Evolutionary conservation across 116 monocot genomes (phyloP), one percentile per base, ranked within the genome.

Genomic region (Papilionanthe hybrid): DNA sequence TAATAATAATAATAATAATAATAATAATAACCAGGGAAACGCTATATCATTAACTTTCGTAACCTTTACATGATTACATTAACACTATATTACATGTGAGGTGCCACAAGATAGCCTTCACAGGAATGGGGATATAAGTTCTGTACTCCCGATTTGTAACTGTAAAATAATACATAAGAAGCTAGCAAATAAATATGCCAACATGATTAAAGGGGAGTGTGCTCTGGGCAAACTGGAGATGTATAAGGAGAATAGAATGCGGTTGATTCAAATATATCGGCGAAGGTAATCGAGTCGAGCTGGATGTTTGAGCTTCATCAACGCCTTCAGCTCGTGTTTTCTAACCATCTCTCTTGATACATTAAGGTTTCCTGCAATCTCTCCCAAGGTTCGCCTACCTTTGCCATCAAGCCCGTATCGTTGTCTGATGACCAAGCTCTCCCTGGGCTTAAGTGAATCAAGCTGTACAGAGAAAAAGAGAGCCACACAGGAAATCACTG

Each of bases 271-370:
- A 30, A 95, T 78, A 72, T 92, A 87, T 79, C 88, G 85, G 30
- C 93, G 90, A 53, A 96, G 88, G 75, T 96, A 96, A 76, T 96
- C 96, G 19, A 92, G 89, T 22, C 96, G 87, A 63, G 91, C 78
- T 6, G 96, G 96, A 82, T 96, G 92, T 75, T 92, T 96, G 82
- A 96, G 96, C 89, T 96, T 96, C 92, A 96, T 90, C 45, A 96
- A 74, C n/a, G 94, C 96, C 80, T 96, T 96, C n/a, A 92, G 75
- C 74, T 96, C 96, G 53, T 96, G 89, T 81, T 96, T 93, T 20
- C 94, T 74, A 8, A 96, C 96, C 96, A 96, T 93, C 88, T 96
- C 93, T 76, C 92, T 87, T 6, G 96, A 93, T 20, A 96, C 93
- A 75, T 81, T 89, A 75, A 96, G 96, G 80, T 96, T 96, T 55